Evolutionary conservation across 371 early-diverging fungal species (phyloP), one percentile per base, ranked within the genome.

Genomic region (Apophysomyces sp.): DNA sequence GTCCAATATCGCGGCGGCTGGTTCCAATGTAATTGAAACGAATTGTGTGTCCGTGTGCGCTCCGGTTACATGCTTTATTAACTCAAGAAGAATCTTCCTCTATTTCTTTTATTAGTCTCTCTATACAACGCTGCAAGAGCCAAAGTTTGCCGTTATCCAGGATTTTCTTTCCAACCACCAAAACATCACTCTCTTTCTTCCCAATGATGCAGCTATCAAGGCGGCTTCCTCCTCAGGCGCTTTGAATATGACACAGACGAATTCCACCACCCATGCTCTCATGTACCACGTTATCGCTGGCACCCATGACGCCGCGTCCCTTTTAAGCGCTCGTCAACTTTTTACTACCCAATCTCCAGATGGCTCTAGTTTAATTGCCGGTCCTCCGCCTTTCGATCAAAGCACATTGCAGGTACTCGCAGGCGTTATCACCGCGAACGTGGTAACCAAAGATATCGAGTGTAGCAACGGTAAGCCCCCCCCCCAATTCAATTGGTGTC

Each of bases 391-490:
- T 6, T 49, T 40, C 21, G 54, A 41, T 31, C n/a, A 30, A 5
- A 53, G 51, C 18, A 31, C 44, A 21, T 30, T 57, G 15, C 67
- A 67, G 57, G 63, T 67, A 0, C 11, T 60, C 12, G 59, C 68
- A 15, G 74, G 74, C 18, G 18, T 60, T 0, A 32, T 32, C 27
- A 67, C 62, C 30, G 70, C 67, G 31, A 64, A 69, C 58, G 40
- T 62, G 2, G 57, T 69, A 8, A 52, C 39, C 11, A 52, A 36
- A 15, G 37, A 66, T 52, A 69, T 67, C 29, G 44, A 54, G 13
- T 70, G 68, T 44, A 62, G 61, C 26, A 73, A 73, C 44, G 74
- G 74, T 70, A 70, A 55, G 51, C n/a, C n/a, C n/a, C n/a, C n/a
- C n/a, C n/a, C n/a, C n/a, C n/a, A n/a, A n/a, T n/a, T n/a, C n/a